Evolutionary conservation across 2,329 filamentous ascomycete species (phyloP).

Genomic region (Bipolaris oryzae): DNA sequence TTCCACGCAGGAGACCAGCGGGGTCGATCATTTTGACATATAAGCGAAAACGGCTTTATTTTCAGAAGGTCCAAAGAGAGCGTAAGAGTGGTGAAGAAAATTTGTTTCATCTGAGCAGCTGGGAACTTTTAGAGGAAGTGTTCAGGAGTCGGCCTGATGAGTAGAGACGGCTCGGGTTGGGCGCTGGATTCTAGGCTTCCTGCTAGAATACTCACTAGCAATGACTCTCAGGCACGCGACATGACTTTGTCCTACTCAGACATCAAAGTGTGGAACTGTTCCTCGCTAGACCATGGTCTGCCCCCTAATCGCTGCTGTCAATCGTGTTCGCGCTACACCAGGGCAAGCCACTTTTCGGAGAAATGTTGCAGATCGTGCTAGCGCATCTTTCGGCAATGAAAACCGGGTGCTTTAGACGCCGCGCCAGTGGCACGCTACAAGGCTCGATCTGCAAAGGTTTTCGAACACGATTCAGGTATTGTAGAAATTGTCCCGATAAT

Average conservation of each 20-base stretch:
- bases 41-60: background rate
- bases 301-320: background rate
- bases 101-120: background rate
- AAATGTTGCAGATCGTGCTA: background rate
- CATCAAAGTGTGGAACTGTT: background rate
- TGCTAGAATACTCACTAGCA: background rate
- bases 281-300: background rate
- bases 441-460: background rate
- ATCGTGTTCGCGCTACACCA: background rate
- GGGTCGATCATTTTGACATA: background rate
- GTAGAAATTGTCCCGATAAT: background rate
- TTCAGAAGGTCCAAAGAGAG: background rate
- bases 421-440: background rate
- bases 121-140: background rate
- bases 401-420: background rate
- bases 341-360: background rate
- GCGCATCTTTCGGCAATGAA: background rate
- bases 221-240: background rate
- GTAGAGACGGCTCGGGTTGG: background rate
- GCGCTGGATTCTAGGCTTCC: background rate
- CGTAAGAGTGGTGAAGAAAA: background rate
- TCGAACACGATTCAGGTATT: background rate
- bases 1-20: background rate
- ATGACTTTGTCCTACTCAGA: background rate
- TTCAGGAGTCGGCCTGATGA: background rate